Percentiles rank a stretch among this genome's conserved stretches.
Evolutionary conservation across 345 rosid species (phyloP).

Genomic region (Populus pruinosa): DNA sequence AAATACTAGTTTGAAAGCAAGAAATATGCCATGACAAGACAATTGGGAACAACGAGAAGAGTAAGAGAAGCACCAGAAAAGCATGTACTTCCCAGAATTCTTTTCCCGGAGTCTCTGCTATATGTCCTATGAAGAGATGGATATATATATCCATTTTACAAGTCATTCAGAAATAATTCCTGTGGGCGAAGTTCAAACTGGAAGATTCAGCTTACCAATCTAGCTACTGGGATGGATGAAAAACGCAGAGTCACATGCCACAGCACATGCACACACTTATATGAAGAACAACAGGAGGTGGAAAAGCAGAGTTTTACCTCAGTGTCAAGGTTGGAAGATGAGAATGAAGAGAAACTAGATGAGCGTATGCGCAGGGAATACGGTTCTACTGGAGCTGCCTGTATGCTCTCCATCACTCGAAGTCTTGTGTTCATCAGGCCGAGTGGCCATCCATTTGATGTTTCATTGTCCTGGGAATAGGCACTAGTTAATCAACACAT

Average conservation of each 20-base stretch:
- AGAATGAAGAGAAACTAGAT: conserved; percentile 38
- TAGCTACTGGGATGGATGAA: neutral
- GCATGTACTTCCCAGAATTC: neutral
- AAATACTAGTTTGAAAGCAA: neutral
- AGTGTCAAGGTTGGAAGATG: conserved; percentile 54
- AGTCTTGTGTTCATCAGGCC: conserved; percentile 48
- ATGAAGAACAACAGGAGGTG: neutral
- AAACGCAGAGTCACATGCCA: neutral
- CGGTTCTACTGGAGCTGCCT: conserved; percentile 25
- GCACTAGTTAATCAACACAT: neutral
- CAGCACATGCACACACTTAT: neutral
- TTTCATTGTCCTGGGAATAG: conserved; percentile 33
- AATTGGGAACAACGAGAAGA: neutral
- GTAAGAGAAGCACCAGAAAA: neutral
- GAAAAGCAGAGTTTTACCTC: conserved; percentile 30
- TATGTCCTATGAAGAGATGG: neutral
- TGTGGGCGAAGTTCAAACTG: neutral
- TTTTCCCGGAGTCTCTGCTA: neutral
- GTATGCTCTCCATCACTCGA: conserved; percentile 18
- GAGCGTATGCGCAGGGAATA: conserved; percentile 24
- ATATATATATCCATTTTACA: neutral
- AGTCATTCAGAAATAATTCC: neutral
- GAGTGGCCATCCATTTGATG: conserved; percentile 54
- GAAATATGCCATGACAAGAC: neutral
- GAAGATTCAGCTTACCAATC: neutral